Percentiles rank a stretch among this genome's conserved stretches.
These are phyloP conservation scores for Niebla homalea DNA, from an alignment of 495 filamentous ascomycete genomes.

Conservation along the genomic window DNA sequence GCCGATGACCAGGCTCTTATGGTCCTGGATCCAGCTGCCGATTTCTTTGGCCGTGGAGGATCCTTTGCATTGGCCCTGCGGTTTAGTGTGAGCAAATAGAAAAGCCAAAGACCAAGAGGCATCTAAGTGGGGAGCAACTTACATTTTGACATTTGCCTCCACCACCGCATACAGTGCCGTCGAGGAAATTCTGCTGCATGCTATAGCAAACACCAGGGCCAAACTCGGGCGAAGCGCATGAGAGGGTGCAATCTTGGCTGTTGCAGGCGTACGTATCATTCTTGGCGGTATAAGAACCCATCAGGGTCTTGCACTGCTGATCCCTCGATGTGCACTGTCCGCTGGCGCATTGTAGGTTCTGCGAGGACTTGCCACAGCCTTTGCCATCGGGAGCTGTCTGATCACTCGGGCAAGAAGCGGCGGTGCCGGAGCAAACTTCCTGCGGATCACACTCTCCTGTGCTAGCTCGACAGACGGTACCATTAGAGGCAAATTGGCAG, in stretches of 20 bases:
- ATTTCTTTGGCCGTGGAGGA: slow-evolving; percentile 46
- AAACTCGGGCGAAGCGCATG: slow-evolving; percentile 61
- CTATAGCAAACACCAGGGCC: slow-evolving; percentile 50
- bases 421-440: slow-evolving; percentile 66
- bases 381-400: slow-evolving; percentile 53
- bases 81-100: background rate
- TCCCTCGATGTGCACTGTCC: slow-evolving; percentile 92
- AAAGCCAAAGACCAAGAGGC: background rate
- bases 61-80: slow-evolving; percentile 50
- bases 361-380: slow-evolving; percentile 44
- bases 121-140: too few relatives aligned
- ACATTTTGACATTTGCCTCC: slow-evolving; percentile 65
- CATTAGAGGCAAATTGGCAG: slow-evolving; percentile 58
- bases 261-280: slow-evolving; percentile 80
- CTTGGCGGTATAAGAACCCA: slow-evolving; percentile 61
- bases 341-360: slow-evolving; percentile 65
- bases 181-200: slow-evolving; percentile 85
- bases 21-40: slow-evolving; percentile 50
- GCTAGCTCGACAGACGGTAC: slow-evolving; percentile 64
- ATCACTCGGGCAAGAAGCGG: slow-evolving; percentile 63
- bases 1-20: slow-evolving; percentile 67
- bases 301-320: slow-evolving; percentile 74
- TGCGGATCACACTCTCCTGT: slow-evolving; percentile 70
- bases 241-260: slow-evolving; percentile 54
- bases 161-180: slow-evolving; percentile 76